Base-by-base conservation (phyloP, 768 basidiomycete species). In the Naganishia kalamii region DNA sequence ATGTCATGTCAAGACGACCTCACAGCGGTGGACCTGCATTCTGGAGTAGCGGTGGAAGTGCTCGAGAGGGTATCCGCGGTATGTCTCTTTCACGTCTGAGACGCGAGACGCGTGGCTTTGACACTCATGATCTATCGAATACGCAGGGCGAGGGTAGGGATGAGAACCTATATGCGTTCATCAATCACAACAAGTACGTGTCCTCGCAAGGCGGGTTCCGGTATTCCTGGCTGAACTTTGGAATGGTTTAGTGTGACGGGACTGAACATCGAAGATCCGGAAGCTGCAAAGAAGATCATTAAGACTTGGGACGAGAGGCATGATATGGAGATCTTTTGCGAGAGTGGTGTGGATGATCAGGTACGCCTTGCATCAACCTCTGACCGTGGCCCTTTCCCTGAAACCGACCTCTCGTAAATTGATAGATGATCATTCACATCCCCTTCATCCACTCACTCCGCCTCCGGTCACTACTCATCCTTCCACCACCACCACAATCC, bases 1-100 rank as follows among this genome's bases (percentile, higher is more conserved):
- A 77, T 77, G 76, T 74, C 68, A 65, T 77, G 76, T 65, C 72
- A 73, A 52, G 76, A 75, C 67, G 76, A 77, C 48, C 71, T 77
- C 11, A 77, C 75, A 6, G 49, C 69, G 3, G 71, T 71, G 19
- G 75, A 76, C 48, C 65, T 77, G 41, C 70, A 66, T 37, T 69
- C 70, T 41, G 63, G 60, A 32, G 71, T 72, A 37, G 65, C 71
- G 1, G n/a, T 49, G 13, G 44, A 72, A 43, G 75, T 77, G 0
- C 69, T 76, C 35, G 75, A 76, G 62, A 62, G 76, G 12, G 71
- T 77, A 12, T 70, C 74, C 13, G 76, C 71, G 8, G 76, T 75
- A 11, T 68, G 71, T 57, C 37, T 11, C 6, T 23, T 23, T n/a
- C n/a, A n/a, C n/a, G n/a, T n/a, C n/a, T n/a, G n/a, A n/a, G n/a